Evolutionary conservation across 2,329 filamentous ascomycete species (phyloP).

Genomic region (Fusarium sp.): DNA sequence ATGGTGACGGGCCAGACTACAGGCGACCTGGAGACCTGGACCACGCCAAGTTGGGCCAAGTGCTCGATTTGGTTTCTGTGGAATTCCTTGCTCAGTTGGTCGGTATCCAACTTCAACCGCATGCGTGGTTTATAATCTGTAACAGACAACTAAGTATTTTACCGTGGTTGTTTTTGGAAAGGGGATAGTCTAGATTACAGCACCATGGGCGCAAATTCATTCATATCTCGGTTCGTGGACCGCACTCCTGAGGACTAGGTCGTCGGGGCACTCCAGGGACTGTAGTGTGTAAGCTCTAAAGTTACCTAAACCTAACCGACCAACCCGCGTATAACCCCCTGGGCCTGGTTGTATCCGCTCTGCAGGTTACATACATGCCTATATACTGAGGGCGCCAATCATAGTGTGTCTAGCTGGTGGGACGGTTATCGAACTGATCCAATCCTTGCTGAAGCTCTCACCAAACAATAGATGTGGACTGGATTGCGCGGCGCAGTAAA

Average conservation of each 20-base stretch:
- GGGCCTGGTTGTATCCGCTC: constrained; percentile 22
- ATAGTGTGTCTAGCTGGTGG: constrained; percentile 9
- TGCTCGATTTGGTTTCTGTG: constrained; percentile 35
- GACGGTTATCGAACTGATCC: constrained; percentile 17
- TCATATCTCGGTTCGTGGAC: constrained; percentile 20
- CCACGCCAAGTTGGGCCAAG: constrained; percentile 35
- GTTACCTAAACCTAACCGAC: constrained; percentile 13
- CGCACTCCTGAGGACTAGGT: not conserved
- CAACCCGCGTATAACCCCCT: constrained; percentile 39
- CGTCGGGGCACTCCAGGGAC: not conserved
- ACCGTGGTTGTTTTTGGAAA: constrained; percentile 13
- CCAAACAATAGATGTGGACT: constrained; percentile 20
- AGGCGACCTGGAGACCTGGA: constrained; percentile 4
- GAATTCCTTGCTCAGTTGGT: constrained; percentile 30
- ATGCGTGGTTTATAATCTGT: constrained; percentile 22
- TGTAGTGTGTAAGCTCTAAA: constrained; percentile 33
- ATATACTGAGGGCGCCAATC: constrained; percentile 34
- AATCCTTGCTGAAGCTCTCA: constrained; percentile 40
- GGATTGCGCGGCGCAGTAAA: constrained; percentile 25
- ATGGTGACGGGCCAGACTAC: constrained; percentile 30
- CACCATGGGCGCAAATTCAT: constrained; percentile 19
- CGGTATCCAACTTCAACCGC: constrained; percentile 21
- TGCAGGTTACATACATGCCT: not conserved
- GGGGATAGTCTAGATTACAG: constrained; percentile 17
- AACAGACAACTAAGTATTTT: constrained; percentile 12